Base-by-base conservation (phyloP, 768 basidiomycete genomes). In the Tulasnella calospora region DNA sequence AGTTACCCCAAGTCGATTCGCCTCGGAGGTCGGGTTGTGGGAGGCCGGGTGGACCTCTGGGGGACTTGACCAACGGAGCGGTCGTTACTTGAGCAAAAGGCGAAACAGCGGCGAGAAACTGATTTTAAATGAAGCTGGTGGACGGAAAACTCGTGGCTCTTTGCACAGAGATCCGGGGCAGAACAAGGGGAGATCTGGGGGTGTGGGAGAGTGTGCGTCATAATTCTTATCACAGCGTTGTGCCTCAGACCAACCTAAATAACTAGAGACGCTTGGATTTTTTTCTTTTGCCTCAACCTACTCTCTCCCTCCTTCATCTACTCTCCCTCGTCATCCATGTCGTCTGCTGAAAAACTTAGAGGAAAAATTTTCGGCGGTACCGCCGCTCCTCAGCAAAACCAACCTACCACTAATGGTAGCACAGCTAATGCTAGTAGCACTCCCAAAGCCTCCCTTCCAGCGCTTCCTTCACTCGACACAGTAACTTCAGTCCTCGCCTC, bases 401-500 rank as follows among this genome's bases (percentile, higher is more conserved):
- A 67, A 67, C 19, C 61, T 19, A 33, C 61, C 33, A 27, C 61
- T 30, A 67, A 35, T 15, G 61, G 61, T 19, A 67, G 17, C 61
- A 35, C 33, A 6, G 71, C 55, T 36, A 67, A 73, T 23, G 69
- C 72, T 8, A 27, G 17, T 27, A 19, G 61, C 61, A 67, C 70
- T 41, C 40, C 67, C n/a, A 38, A 51, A 35, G 70, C 71, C 21
- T 41, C 55, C 46, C 73, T 72, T n/a, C 55, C 73, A n/a, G 27
- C 61, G 12, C 46, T 72, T 40, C 38, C 78, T n/a, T 72, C 74
- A 1, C 71, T 46, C 76, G 77, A 79, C 47, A 36, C 79, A 80
- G 41, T 46, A 19, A 40, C 71, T 9, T 79, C 84, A 67, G 83
- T 82, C 67, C 41, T 74, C 27, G 81, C 83, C 36, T 70, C 80